Conservation (phyloP, 2,329 filamentous ascomycete species). For the Microdochium paspali region DNA sequence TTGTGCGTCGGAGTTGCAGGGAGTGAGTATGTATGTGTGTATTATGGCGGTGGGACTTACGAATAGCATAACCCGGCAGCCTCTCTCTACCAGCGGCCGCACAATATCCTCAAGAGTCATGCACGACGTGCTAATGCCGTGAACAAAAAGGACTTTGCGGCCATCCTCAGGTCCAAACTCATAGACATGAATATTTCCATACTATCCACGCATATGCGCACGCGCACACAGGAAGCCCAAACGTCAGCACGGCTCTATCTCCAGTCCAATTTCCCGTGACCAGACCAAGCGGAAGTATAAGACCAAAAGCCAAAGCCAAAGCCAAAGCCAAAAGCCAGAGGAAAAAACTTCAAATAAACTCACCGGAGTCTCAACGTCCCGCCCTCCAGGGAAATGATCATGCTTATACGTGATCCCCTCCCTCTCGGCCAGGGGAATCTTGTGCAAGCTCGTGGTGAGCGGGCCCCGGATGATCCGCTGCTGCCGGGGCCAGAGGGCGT, state of each 20-base stretch:
- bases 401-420: constrained; percentile 46
- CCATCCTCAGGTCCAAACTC: constrained; percentile 73
- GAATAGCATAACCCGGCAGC: constrained; percentile 76
- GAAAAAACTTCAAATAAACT: constrained; percentile 13
- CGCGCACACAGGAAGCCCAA: no score
- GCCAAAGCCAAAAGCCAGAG: no score
- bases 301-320: no score
- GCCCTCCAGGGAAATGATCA: constrained; percentile 60
- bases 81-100: constrained; percentile 53
- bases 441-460: constrained; percentile 28
- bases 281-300: no score
- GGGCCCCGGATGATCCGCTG: constrained; percentile 33
- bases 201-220: no score
- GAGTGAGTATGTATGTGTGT: constrained; percentile 1
- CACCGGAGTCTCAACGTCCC: constrained; percentile 62
- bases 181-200: constrained; percentile 68
- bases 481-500: constrained; percentile 28
- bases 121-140: constrained; percentile 78
- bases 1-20: constrained; percentile 2
- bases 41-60: constrained; percentile 29
- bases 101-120: constrained; percentile 62
- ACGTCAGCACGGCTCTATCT: no score
- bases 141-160: constrained; percentile 66
- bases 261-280: no score
- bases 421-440: constrained; percentile 24